Evolutionary conservation across 2,329 filamentous ascomycete genomes (phyloP).

Genomic region (Neocucurbitaria cava): DNA sequence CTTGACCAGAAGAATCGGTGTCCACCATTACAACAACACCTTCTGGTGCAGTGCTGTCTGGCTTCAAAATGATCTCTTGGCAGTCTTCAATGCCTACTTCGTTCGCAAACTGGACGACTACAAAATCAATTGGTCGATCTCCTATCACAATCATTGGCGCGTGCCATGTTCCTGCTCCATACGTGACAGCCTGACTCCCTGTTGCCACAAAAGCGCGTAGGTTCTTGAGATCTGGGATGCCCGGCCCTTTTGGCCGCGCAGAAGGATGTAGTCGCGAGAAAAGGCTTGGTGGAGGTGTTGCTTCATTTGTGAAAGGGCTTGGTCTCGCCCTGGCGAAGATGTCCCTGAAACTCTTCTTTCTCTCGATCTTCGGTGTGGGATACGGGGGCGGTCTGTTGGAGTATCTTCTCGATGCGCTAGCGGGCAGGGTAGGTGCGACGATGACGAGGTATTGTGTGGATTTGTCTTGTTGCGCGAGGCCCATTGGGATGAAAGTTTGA

Average conservation of each 20-base stretch:
- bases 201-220: constrained; percentile 80
- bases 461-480: constrained; percentile 56
- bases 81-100: constrained; percentile 85
- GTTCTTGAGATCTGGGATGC: constrained; percentile 74
- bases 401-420: constrained; percentile 43
- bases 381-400: constrained; percentile 49
- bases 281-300: constrained; percentile 44
- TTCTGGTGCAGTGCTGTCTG: constrained; percentile 33
- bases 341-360: constrained; percentile 42
- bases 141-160: constrained; percentile 94
- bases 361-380: constrained; percentile 47
- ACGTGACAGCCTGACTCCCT: constrained; percentile 85
- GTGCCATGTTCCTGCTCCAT: constrained; percentile 92
- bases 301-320: constrained; percentile 60
- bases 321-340: constrained; percentile 52
- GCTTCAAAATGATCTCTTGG: constrained; percentile 70
- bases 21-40: constrained; percentile 46
- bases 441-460: constrained; percentile 77
- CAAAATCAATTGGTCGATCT: constrained; percentile 73
- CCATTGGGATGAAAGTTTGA: constrained; percentile 88
- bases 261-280: constrained; percentile 39
- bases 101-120: constrained; percentile 86
- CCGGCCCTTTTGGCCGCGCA: constrained; percentile 55
- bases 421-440: constrained; percentile 78
- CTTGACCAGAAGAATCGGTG: constrained; percentile 38